Conservation (phyloP, 306 rosid species). For the Coriaria nepalensis region DNA sequence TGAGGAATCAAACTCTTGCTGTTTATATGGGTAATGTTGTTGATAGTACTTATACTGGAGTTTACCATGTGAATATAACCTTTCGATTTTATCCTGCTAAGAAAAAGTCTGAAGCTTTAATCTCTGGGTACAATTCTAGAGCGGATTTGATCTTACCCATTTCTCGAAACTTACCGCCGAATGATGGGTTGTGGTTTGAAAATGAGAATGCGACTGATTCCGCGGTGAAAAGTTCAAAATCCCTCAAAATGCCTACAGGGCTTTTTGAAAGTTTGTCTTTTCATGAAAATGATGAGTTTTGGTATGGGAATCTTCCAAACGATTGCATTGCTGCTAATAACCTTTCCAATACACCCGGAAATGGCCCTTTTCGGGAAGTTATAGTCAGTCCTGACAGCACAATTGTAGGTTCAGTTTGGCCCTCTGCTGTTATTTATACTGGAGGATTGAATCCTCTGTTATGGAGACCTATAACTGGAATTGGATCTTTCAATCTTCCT, state of each 20-base stretch:
- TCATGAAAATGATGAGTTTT: conserved; percentile 86
- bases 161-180: conserved; percentile 46
- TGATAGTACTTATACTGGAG: conserved; percentile 56
- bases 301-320: conserved; percentile 57
- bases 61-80: conserved; percentile 60
- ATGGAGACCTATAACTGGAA: conserved; percentile 86
- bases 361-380: conserved; percentile 90
- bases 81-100: conserved; percentile 52
- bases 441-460: conserved; percentile 85
- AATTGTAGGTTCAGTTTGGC: conserved; percentile 67
- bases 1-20: conserved; percentile 51
- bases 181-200: conserved; percentile 75
- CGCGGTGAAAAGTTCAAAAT: conserved; percentile 35
- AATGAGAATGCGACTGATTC: conserved; percentile 36
- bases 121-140: conserved; percentile 22
- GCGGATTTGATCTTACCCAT: conserved; percentile 82
- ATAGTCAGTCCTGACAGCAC: conserved; percentile 48
- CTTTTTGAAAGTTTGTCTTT: conserved; percentile 81
- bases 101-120: conserved; percentile 2
- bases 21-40: conserved; percentile 60
- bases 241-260: conserved; percentile 70
- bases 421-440: conserved; percentile 75
- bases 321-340: conserved; percentile 54
- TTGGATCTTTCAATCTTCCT: conserved; percentile 80
- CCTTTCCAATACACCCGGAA: conserved; percentile 39